Conservation (phyloP, 2,329 filamentous ascomycete genomes). For the Neurospora sp. region DNA sequence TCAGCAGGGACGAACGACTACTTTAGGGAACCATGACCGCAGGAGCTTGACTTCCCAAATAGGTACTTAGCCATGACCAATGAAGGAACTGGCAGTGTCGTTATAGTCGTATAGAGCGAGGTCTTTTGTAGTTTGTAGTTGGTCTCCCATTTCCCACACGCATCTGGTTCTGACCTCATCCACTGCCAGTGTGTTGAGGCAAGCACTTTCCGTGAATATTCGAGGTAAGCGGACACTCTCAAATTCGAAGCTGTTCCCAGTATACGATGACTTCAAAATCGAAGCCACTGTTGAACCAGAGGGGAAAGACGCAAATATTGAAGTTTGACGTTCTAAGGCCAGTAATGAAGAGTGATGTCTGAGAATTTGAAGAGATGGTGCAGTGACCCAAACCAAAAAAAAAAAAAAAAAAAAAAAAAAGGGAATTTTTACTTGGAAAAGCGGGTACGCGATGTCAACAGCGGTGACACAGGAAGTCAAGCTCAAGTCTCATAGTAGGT, state of each 20-base stretch:
- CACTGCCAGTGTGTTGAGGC: neutral
- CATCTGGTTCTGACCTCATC: neutral
- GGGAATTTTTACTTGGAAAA: neutral
- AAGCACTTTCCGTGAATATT: neutral
- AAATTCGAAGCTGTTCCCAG: neutral
- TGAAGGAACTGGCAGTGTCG: neutral
- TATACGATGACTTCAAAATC: neutral
- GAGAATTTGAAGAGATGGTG: neutral
- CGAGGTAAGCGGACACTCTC: neutral
- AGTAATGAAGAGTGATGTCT: neutral
- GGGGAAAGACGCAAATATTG: neutral
- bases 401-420: neutral
- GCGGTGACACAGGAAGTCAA: neutral
- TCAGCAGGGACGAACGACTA: neutral
- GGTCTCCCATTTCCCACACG: too few relatives aligned
- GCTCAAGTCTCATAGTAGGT: neutral
- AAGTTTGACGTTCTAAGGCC: neutral
- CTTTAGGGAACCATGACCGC: neutral
- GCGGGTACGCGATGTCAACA: neutral
- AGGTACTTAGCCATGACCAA: neutral
- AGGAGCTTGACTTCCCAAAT: neutral
- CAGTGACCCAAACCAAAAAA: neutral
- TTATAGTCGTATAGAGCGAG: neutral
- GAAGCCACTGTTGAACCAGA: neutral
- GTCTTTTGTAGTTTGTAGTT: neutral